A percentile compares a stretch with the other conserved stretches of the same genome.
phyloP scores from a whole-genome alignment of 345 rosid genomes.

The Acer negundo region DNA sequence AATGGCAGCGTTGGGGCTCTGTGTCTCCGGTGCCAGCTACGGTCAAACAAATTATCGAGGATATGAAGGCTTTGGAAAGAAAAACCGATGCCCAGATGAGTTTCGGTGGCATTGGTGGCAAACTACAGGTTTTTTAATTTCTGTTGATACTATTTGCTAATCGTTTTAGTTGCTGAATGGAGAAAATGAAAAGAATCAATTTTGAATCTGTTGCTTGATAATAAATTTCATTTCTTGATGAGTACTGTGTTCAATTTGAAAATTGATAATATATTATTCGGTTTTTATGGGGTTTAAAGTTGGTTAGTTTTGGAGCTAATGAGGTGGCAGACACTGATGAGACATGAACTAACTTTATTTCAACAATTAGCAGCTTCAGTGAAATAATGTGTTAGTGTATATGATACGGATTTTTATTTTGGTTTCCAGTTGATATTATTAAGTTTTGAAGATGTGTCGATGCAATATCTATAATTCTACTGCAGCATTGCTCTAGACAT shows the following conservation, averaged over 20 bases:
- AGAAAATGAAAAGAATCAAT: neutral
- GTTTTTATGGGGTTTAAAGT: neutral
- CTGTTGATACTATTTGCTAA: neutral
- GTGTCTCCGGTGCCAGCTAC: constrained; percentile 65
- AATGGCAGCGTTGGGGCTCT: constrained; percentile 86
- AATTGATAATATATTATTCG: neutral
- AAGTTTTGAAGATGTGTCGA: neutral
- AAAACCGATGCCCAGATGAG: constrained; percentile 55
- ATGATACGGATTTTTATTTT: neutral
- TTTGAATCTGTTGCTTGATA: neutral
- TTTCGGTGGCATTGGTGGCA: constrained; percentile 89
- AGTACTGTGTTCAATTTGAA: constrained; percentile 2
- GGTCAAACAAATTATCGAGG: constrained; percentile 64
- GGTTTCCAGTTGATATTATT: constrained; percentile 2
- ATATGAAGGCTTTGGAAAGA: constrained; percentile 70
- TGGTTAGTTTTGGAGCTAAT: constrained; percentile 9
- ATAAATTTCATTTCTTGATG: neutral
- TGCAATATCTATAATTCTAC: neutral
- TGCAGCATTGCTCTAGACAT: neutral
- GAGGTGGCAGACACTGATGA: neutral
- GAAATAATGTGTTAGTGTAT: neutral
- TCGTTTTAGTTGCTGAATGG: constrained; percentile 7
- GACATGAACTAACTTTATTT: neutral
- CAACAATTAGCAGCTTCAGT: neutral
- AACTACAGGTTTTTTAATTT: constrained; percentile 54